phyloP scores from a whole-genome alignment of 345 rosid genomes.

The Lepidium sativum region DNA sequence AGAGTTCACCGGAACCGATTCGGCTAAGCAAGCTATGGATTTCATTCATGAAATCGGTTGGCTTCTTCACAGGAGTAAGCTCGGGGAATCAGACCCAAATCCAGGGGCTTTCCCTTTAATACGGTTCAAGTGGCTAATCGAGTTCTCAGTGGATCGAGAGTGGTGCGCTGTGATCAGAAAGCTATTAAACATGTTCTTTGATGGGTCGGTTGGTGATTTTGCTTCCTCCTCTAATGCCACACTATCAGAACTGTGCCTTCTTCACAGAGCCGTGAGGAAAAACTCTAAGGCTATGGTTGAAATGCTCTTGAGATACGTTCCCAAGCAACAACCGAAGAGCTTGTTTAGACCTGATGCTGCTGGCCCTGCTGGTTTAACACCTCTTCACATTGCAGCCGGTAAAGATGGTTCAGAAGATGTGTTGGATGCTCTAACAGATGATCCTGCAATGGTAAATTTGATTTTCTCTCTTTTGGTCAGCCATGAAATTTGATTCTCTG shows the following conservation, averaged over 20 bases:
- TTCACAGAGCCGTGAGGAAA: constrained; percentile 93
- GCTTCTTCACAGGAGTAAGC: constrained; percentile 86
- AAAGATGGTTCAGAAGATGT: constrained; percentile 94
- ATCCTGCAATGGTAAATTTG: constrained; percentile 72
- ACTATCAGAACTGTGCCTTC: constrained; percentile 71
- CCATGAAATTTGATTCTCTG: not conserved
- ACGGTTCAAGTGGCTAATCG: constrained; percentile 87
- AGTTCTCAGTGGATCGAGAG: constrained; percentile 89
- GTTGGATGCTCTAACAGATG: constrained; percentile 74
- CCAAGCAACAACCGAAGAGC: constrained; percentile 25
- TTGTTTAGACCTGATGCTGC: constrained; percentile 78
- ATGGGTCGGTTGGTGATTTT: constrained; percentile 54
- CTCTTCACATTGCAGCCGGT: constrained; percentile 99
- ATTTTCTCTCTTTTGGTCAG: not conserved
- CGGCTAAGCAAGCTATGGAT: constrained; percentile 73
- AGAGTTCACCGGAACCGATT: constrained; percentile 54
- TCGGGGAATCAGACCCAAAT: constrained; percentile 57
- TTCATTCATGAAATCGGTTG: constrained; percentile 97
- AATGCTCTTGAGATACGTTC: constrained; percentile 63
- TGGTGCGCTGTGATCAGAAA: constrained; percentile 93
- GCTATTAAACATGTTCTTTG: constrained; percentile 61
- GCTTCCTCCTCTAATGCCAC: constrained; percentile 42
- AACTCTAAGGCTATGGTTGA: constrained; percentile 73
- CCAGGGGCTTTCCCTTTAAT: constrained; percentile 50
- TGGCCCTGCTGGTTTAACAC: constrained; percentile 96